These are phyloP conservation scores for Polygonum aviculare DNA, from an alignment of 148 eudicot species.

Conservation along the genomic window DNA sequence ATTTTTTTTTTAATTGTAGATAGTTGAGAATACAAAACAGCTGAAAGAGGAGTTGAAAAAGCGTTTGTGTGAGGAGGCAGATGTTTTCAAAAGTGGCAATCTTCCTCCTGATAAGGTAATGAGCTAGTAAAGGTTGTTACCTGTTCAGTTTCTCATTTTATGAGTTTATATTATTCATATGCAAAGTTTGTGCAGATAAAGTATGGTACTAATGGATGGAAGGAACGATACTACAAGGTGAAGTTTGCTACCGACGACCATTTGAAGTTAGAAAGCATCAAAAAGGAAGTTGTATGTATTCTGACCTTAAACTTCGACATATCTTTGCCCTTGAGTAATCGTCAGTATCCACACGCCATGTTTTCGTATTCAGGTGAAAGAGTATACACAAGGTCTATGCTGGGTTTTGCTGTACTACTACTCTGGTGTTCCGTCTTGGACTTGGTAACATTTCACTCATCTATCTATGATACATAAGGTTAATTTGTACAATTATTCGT, in stretches of 20 bases:
- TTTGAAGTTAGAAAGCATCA: constrained; percentile 14
- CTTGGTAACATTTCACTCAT: constrained; percentile 18
- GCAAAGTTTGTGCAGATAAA: constrained; percentile 24
- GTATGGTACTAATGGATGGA: constrained; percentile 29
- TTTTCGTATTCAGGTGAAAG: constrained; percentile 25
- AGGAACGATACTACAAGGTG: constrained; percentile 30
- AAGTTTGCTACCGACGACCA: constrained; percentile 24
- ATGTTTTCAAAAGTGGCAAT: constrained; percentile 22
- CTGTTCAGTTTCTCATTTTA: background rate
- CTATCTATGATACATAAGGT: background rate
- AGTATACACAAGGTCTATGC: constrained; percentile 42
- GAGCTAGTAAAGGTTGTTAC: background rate
- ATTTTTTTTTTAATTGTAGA: constrained; percentile 10
- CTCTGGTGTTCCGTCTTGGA: constrained; percentile 45
- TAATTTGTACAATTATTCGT: background rate
- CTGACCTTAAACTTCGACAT: background rate
- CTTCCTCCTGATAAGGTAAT: constrained; percentile 26
- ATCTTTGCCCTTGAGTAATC: background rate
- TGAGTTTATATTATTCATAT: background rate
- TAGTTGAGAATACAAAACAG: constrained; percentile 22
- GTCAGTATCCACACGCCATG: background rate
- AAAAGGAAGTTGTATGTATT: constrained; percentile 26
- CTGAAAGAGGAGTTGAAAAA: constrained; percentile 23
- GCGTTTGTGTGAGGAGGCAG: constrained; percentile 10
- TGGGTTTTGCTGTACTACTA: constrained; percentile 27